Conservation (phyloP, 2,329 filamentous ascomycete species). For the Rosellinia necatrix region DNA sequence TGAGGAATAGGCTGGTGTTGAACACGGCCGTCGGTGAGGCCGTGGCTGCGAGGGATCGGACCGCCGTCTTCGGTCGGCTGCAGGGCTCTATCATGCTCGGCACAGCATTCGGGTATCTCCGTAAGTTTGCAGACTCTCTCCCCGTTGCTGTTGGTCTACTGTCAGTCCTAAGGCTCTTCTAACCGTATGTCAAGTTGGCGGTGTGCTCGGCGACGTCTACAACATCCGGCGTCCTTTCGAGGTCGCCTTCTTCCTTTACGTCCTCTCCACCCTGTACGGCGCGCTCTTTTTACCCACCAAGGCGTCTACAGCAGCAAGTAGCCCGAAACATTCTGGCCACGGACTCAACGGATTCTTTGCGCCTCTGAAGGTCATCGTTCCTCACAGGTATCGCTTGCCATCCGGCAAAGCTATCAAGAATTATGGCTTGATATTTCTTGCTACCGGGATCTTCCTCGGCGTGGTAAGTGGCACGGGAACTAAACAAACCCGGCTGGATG, state of each 20-base stretch:
- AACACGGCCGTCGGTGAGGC: slow-evolving; percentile 72
- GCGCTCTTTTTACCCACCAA: slow-evolving; percentile 48
- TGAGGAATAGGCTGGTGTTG: slow-evolving; percentile 53
- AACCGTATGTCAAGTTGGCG: slow-evolving; percentile 53
- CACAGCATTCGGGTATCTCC: slow-evolving; percentile 64
- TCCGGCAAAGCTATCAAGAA: slow-evolving; percentile 59
- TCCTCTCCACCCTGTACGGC: slow-evolving; percentile 49
- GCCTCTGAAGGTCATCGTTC: slow-evolving; percentile 64
- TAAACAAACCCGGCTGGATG: no score
- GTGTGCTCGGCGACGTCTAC: slow-evolving; percentile 65
- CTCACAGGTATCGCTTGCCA: slow-evolving; percentile 56
- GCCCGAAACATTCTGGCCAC: slow-evolving; percentile 33
- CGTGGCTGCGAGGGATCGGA: slow-evolving; percentile 62
- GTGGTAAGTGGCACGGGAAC: slow-evolving; percentile 50
- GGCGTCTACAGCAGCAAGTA: slow-evolving; percentile 16
- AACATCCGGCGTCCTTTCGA: slow-evolving; percentile 69
- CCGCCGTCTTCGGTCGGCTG: slow-evolving; percentile 65
- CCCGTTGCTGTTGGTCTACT: background rate
- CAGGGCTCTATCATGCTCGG: slow-evolving; percentile 72
- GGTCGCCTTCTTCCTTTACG: slow-evolving; percentile 63
- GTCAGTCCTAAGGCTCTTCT: background rate
- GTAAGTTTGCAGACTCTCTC: slow-evolving; percentile 40
- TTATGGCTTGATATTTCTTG: slow-evolving; percentile 67
- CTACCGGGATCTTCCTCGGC: slow-evolving; percentile 67
- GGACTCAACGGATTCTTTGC: slow-evolving; percentile 63